phyloP scores from a whole-genome alignment of 805 yeast species.

The Myxozyma neotropica region DNA sequence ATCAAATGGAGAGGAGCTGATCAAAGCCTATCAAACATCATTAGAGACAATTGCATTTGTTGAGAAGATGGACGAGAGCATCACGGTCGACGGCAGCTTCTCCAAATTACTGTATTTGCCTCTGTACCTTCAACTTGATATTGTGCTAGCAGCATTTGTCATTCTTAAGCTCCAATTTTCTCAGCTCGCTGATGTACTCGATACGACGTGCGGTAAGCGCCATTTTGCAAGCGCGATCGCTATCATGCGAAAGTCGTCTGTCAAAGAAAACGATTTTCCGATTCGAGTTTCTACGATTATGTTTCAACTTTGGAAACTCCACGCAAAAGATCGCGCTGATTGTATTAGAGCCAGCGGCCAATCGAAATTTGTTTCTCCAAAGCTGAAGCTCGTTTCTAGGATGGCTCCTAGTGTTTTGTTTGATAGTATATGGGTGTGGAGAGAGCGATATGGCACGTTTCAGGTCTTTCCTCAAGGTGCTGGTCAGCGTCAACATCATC shows the following conservation, averaged over 20 bases:
- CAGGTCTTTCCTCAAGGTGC: constrained; percentile 26
- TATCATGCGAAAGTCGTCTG: constrained; percentile 75
- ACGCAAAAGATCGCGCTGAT: constrained; percentile 46
- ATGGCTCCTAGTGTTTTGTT: constrained; percentile 93
- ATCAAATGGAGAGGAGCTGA: constrained; percentile 66
- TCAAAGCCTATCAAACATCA: constrained; percentile 79
- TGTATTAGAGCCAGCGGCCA: constrained; percentile 18
- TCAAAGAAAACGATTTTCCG: constrained; percentile 88
- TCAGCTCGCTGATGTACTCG: constrained; percentile 60
- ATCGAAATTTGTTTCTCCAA: constrained; percentile 34
- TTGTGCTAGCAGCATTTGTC: constrained; percentile 91
- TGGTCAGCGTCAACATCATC: constrained; percentile 25
- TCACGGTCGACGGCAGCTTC: constrained; percentile 53
- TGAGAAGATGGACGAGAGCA: constrained; percentile 67
- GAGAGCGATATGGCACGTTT: constrained; percentile 73
- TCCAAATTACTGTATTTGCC: constrained; percentile 77
- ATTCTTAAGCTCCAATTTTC: constrained; percentile 81
- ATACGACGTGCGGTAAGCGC: constrained; percentile 38
- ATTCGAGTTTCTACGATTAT: constrained; percentile 91
- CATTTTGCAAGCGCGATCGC: constrained; percentile 64
- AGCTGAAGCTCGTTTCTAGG: constrained; percentile 61
- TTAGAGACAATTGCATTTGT: constrained; percentile 40
- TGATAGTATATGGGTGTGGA: constrained; percentile 80
- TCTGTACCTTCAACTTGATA: constrained; percentile 68
- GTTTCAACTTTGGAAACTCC: constrained; percentile 90